These are phyloP conservation scores for Daldinia caldariorum DNA, from an alignment of 495 filamentous ascomycete genomes.

Conservation along the genomic window DNA sequence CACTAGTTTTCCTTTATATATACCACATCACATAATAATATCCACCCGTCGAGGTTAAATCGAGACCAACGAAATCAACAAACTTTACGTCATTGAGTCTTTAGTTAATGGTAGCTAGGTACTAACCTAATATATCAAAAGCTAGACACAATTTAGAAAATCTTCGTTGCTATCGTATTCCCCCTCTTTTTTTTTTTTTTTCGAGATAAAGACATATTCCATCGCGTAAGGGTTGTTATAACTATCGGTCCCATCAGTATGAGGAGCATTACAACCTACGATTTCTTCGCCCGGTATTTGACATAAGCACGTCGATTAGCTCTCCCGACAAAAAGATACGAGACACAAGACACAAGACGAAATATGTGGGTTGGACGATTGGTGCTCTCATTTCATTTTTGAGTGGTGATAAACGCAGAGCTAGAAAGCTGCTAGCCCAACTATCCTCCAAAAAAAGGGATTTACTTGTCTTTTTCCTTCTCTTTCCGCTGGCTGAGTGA, in stretches of 20 bases:
- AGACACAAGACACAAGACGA: neutral
- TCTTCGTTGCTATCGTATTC: no score
- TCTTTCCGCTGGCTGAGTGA: slow-evolving; percentile 14
- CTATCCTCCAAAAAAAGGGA: slow-evolving; percentile 15
- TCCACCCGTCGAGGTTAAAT: neutral
- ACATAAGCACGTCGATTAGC: neutral
- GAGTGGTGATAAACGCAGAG: slow-evolving; percentile 37
- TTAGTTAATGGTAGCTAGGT: no score
- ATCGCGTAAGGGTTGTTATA: neutral
- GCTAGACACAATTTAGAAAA: neutral
- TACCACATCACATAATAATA: neutral
- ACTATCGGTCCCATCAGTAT: neutral
- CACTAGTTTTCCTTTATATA: neutral
- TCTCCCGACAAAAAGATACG: neutral
- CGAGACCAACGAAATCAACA: neutral
- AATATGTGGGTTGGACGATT: slow-evolving; percentile 22
- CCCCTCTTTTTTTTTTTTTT: neutral
- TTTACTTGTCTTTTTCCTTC: slow-evolving; percentile 15
- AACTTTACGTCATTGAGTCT: neutral
- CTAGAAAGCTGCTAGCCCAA: slow-evolving; percentile 36
- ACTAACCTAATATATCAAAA: neutral
- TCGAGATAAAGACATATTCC: neutral
- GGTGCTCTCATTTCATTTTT: slow-evolving; percentile 33
- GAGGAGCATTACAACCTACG: neutral
- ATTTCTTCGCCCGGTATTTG: neutral